Base-by-base conservation (phyloP, 2,329 filamentous ascomycete genomes). In the Diaporthe vaccinii region DNA sequence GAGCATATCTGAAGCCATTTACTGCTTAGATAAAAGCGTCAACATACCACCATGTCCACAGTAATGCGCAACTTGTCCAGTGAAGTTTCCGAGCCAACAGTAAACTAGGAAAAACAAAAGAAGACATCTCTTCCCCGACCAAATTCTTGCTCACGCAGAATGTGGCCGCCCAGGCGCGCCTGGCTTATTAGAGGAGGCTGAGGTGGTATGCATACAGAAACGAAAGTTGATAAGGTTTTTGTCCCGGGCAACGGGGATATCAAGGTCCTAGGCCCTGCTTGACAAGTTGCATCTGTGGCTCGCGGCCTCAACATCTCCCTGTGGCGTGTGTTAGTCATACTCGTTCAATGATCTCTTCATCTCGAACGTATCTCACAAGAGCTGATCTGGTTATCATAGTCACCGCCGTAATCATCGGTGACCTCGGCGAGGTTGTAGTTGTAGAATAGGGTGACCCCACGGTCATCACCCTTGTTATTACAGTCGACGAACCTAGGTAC, bases 341-440 rank as follows among this genome's bases (percentile, higher is more conserved):
- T 1, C 2, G 0, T 9, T 55, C 51, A 5, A 28, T 2, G 4
- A 3, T 7, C 3, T 53, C 1, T 25, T 2, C 12, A 7, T 15
- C 2, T 20, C 5, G 4, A 4, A 17, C 3, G 15, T 3, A 5
- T 41, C 65, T 69, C 41, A 69, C 65, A 69, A 28, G 65, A 69
- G 10, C 49, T 55, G 9, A 69, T 69, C 49, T 69, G 65, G 9
- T 69, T 15, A 22, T 69, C 49, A 17, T 69, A 69, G 6, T 69
- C 65, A 17, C 65, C 65, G 15, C 49, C 49, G n/a, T 69, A 69
- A 4, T 31, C 65, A 2, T 39, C 22, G 0, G 65, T 55, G 4
- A 12, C n/a, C 17, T 28, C 65, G n/a, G 34, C 34, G 8, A 69
- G 49, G 9, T 69, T 55, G 65, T 69, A 69, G 15, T 41, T 69